Evolutionary conservation across 352 stramenopile species (phyloP).

Genomic region (Pythium folliculosum): DNA sequence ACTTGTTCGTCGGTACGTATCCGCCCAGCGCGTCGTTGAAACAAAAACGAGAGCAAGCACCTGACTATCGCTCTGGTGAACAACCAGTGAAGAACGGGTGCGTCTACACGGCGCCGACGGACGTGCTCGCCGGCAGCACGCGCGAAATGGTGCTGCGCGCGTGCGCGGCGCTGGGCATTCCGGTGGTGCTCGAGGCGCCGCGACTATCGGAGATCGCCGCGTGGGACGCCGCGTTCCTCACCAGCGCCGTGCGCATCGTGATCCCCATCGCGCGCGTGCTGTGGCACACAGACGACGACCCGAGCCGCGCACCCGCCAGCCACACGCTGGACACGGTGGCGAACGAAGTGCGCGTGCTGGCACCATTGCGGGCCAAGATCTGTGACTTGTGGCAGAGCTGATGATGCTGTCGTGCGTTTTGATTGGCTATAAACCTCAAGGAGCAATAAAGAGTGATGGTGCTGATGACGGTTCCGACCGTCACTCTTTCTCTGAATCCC

Average conservation of each 20-base stretch:
- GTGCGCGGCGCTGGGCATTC: conserved; percentile 58
- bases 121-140: conserved; percentile 61
- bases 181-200: conserved; percentile 53
- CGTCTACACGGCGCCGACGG: conserved; percentile 48
- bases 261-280: conserved; percentile 18
- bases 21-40: neutral
- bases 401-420: conserved; percentile 4
- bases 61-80: neutral
- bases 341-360: neutral
- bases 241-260: conserved; percentile 48
- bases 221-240: conserved; percentile 77
- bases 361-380: conserved; percentile 14
- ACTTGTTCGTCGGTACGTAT: conserved; percentile 74
- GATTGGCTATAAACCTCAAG: conserved; percentile 6
- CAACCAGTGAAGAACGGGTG: conserved; percentile 39
- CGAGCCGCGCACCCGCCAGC: neutral
- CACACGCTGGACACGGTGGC: conserved; percentile 13
- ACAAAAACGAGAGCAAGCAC: neutral
- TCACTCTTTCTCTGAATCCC: conserved; percentile 21
- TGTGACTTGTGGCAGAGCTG: conserved; percentile 22
- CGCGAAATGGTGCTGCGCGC: conserved; percentile 63
- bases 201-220: conserved; percentile 45
- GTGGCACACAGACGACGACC: conserved; percentile 10
- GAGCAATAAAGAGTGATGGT: conserved; percentile 15
- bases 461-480: conserved; percentile 14